Base-by-base conservation (phyloP, 257 asterid genomes). In the Asclepias syriaca region DNA sequence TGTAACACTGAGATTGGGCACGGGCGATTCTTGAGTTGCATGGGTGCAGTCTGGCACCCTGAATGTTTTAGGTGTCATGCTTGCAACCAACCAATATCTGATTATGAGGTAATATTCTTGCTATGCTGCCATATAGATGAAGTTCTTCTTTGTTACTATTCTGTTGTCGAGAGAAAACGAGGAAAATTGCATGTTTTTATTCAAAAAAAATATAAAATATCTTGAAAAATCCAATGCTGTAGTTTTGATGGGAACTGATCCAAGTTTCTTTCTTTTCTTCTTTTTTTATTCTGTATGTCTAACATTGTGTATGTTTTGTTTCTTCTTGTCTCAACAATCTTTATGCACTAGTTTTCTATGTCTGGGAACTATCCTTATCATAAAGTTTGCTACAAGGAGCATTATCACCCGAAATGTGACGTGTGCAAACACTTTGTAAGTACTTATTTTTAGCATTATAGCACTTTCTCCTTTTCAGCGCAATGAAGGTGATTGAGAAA, bases 1-100 rank as follows among this genome's bases (percentile, higher is more conserved):
- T 94, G 99, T 81, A 87, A 85, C 78, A 74, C 82, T 32, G 98
- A 88, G 77, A 90, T 92, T 55, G 97, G 96, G 37, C 87, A 88
- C 63, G 97, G 99, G 79, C 84, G 95, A 75, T 87, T 84, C 77
- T 86, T 94, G 83, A 94, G 89, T 82, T 94, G 98, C 84, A 88
- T 92, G 93, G 90, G 87, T 81, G 96, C 90, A 70, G 84, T 89
- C 37, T 94, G 98, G 99, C 99, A 94, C 81, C 98, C 99, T 32
- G 98, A 90, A 80, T 94, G 99, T 74, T 89, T 94, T 68, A 87
- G 95, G 77, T 94, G 99, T 82, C 91, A 85, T 61, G 96, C 96
- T 37, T 94, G 97, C 79, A 82, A 81, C 79, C 97, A 88, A 74
- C 97, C 97, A 29, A 91, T 94, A 78, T 82, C 93, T 66, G 99